Percentiles rank a stretch among this genome's conserved stretches.
phyloP scores from a whole-genome alignment of 768 basidiomycete species.

The Trametopsis cervina region DNA sequence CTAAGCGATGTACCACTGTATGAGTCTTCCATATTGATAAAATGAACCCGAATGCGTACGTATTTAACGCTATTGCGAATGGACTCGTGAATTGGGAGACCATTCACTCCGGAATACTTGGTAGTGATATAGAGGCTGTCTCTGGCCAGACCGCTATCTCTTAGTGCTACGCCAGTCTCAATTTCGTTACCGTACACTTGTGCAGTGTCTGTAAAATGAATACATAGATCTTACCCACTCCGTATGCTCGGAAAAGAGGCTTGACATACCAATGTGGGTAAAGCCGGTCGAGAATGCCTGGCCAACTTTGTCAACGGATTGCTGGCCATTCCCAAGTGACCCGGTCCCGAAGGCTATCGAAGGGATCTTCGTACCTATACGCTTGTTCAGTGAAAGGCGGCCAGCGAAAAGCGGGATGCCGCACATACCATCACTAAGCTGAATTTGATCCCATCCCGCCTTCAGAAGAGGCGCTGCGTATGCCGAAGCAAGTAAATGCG shows the following conservation, averaged over 20 bases:
- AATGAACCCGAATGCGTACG: conserved; percentile 27
- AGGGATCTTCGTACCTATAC: too few species aligned
- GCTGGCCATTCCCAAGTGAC: conserved; percentile 50
- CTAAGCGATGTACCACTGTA: conserved; percentile 25
- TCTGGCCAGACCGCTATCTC: conserved; percentile 52
- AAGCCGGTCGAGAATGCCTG: conserved; percentile 59
- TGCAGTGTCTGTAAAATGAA: conserved; percentile 41
- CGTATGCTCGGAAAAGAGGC: too few species aligned
- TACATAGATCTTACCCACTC: too few species aligned
- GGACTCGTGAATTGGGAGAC: conserved; percentile 46
- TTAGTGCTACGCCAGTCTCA: conserved; percentile 42
- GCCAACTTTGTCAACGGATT: conserved; percentile 46
- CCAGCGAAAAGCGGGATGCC: too few species aligned
- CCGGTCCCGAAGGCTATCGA: conserved; percentile 60
- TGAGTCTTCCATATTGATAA: background rate
- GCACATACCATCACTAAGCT: too few species aligned
- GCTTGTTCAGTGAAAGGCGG: too few species aligned
- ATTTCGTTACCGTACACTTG: conserved; percentile 53
- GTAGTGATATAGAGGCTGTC: conserved; percentile 58
- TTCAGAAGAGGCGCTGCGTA: too few species aligned
- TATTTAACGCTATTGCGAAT: conserved; percentile 50
- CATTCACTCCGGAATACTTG: conserved; percentile 49
- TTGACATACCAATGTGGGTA: conserved; percentile 47
- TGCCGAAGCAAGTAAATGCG: too few species aligned
- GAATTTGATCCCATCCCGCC: too few species aligned